Evolutionary conservation across 805 yeast species (phyloP).

Genomic region (Sugiyamaella boreocaroliniensis): DNA sequence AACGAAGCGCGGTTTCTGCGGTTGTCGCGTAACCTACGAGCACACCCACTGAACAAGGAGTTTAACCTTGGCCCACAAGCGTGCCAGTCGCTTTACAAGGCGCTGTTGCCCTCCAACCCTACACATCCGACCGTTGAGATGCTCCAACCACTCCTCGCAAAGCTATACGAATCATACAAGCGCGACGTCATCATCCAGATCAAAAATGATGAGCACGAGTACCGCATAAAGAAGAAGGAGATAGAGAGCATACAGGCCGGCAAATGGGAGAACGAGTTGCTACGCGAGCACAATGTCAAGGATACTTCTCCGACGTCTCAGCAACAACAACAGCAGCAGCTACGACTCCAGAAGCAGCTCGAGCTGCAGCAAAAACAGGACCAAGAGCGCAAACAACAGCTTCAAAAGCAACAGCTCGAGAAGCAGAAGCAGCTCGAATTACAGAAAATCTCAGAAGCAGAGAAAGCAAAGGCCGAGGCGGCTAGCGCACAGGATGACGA

Average conservation of each 20-base stretch:
- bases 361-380: conserved; percentile 18
- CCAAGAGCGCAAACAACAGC: conserved; percentile 15
- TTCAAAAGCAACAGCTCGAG: conserved; percentile 18
- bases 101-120: conserved; percentile 18
- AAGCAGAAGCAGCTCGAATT: conserved; percentile 18
- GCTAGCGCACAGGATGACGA: conserved; percentile 4
- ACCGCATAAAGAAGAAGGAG: conserved; percentile 33
- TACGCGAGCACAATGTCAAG: conserved; percentile 14
- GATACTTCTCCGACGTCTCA: conserved; percentile 24
- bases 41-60: conserved; percentile 21
- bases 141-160: conserved; percentile 18
- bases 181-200: conserved; percentile 21
- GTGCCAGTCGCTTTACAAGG: conserved; percentile 20
- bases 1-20: conserved; percentile 10
- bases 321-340: conserved; percentile 9
- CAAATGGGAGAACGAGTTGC: conserved; percentile 33
- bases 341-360: conserved; percentile 18
- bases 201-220: conserved; percentile 31
- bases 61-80: conserved; percentile 20
- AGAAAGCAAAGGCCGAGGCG: conserved; percentile 5
- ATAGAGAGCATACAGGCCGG: conserved; percentile 39
- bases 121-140: conserved; percentile 15
- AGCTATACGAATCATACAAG: conserved; percentile 22
- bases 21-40: conserved; percentile 15
- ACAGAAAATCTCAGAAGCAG: conserved; percentile 11